Percentiles rank a stretch among this genome's conserved stretches.
These are phyloP conservation scores for Colletotrichum higginsianum DNA, from an alignment of 2,329 filamentous ascomycete species.

Conservation along the genomic window DNA sequence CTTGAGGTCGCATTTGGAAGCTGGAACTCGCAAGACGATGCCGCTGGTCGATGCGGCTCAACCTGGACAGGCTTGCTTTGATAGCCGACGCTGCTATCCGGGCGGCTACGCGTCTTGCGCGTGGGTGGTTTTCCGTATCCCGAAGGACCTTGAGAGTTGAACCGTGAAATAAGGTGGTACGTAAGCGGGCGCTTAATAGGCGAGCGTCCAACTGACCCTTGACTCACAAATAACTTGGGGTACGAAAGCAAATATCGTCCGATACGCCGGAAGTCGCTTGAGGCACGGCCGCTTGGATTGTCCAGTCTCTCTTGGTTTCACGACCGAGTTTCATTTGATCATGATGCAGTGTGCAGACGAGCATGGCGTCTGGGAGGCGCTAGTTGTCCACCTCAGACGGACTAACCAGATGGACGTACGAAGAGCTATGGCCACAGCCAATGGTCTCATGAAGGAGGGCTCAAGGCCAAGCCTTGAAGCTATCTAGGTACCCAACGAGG, in stretches of 20 bases:
- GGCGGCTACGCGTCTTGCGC: background rate
- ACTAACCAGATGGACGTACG: slow-evolving; percentile 1
- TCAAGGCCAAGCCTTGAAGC: slow-evolving; percentile 1
- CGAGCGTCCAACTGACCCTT: background rate
- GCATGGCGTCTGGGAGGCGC: background rate
- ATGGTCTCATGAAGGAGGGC: background rate
- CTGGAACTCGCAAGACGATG: background rate
- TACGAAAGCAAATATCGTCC: slow-evolving; percentile 1
- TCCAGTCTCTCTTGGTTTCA: slow-evolving; percentile 16
- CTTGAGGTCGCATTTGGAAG: background rate
- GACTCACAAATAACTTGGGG: slow-evolving; percentile 4
- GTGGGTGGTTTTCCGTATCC: background rate
- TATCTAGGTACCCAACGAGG: background rate
- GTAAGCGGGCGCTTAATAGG: slow-evolving; percentile 27
- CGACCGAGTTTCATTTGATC: background rate
- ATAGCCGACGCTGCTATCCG: background rate
- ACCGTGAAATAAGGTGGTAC: slow-evolving; percentile 17
- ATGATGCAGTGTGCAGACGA: background rate
- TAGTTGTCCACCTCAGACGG: slow-evolving; percentile 8
- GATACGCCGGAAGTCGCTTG: slow-evolving; percentile 10
- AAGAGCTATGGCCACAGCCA: background rate
- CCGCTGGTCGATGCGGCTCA: background rate
- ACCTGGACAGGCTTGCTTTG: background rate
- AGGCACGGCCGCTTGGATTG: slow-evolving; percentile 7
- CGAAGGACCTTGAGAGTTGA: background rate